These are phyloP conservation scores for Cercospora beticola DNA, from an alignment of 2,329 filamentous ascomycete species.

Conservation along the genomic window DNA sequence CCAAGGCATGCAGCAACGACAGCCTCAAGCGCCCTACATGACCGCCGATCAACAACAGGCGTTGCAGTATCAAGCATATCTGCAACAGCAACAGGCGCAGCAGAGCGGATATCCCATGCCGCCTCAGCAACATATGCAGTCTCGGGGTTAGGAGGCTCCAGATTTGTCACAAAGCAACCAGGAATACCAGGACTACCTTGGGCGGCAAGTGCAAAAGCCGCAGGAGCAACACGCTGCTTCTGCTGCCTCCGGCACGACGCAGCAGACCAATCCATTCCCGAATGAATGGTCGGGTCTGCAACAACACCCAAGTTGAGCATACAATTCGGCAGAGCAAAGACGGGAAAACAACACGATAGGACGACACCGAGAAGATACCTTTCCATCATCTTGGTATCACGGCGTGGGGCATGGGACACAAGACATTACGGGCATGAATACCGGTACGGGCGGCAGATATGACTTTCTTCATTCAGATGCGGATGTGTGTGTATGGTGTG, in stretches of 20 bases:
- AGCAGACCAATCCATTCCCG: not conserved
- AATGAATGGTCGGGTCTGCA: conserved; percentile 1
- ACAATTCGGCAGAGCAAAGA: conserved; percentile 13
- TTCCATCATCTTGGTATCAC: conserved; percentile 8
- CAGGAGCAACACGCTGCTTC: not conserved
- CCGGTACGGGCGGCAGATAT: conserved; percentile 8
- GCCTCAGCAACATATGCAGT: conserved; percentile 38
- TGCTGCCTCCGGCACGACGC: not conserved
- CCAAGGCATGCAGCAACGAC: conserved; percentile 34
- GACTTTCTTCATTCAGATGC: conserved; percentile 6
- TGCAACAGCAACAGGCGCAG: conserved; percentile 40
- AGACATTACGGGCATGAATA: conserved; percentile 12
- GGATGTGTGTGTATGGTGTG: conserved; percentile 8
- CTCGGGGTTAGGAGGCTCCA: conserved; percentile 25
- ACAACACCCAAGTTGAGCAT: not conserved
- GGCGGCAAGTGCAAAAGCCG: not conserved
- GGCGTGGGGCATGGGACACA: conserved; percentile 10
- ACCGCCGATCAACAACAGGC: conserved; percentile 42
- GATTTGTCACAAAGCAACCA: not conserved
- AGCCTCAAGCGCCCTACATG: conserved; percentile 37
- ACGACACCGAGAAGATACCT: conserved; percentile 4
- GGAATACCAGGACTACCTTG: conserved; percentile 2
- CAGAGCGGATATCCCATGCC: conserved; percentile 42
- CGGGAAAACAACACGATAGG: conserved; percentile 5
- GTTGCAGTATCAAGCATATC: conserved; percentile 42